Conservation (phyloP, 2,329 filamentous ascomycete genomes). For the Claviceps sp. region DNA sequence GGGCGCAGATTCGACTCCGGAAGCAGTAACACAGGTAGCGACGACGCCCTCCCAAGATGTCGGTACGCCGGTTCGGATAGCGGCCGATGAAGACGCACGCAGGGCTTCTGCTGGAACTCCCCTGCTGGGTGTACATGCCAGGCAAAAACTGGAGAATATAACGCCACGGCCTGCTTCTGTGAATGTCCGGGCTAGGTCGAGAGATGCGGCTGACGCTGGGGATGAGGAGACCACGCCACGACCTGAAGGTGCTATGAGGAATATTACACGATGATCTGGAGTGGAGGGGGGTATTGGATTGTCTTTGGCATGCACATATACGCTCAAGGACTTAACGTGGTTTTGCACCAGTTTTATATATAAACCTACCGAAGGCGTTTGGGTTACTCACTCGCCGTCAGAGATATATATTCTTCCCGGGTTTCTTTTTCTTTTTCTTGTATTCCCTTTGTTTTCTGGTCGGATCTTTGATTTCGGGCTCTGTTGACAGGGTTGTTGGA, state of each 20-base stretch:
- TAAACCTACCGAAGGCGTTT: too few species aligned
- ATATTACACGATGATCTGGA: too few species aligned
- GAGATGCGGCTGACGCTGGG: not conserved
- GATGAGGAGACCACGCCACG: conserved; percentile 29
- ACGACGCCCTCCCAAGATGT: conserved; percentile 34
- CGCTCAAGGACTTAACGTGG: not conserved
- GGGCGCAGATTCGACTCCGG: conserved; percentile 35
- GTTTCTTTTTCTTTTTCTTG: not conserved
- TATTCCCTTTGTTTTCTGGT: not conserved
- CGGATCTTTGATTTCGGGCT: not conserved
- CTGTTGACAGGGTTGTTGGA: too few species aligned
- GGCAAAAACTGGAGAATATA: not conserved
- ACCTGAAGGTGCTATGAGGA: conserved; percentile 9
- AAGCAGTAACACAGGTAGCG: conserved; percentile 36
- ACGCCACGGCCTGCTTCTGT: conserved; percentile 23
- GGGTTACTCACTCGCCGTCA: too few species aligned
- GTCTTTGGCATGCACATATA: too few species aligned
- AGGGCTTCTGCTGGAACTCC: not conserved
- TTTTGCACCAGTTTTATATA: not conserved
- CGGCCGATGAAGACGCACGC: not conserved
- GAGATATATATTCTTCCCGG: not conserved
- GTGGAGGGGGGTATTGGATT: too few species aligned
- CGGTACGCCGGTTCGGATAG: conserved; percentile 17
- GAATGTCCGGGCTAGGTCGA: not conserved
- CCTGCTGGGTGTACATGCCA: conserved; percentile 9